phyloP scores from a whole-genome alignment of 352 stramenopile species.

The Phytopythium oedochilum region DNA sequence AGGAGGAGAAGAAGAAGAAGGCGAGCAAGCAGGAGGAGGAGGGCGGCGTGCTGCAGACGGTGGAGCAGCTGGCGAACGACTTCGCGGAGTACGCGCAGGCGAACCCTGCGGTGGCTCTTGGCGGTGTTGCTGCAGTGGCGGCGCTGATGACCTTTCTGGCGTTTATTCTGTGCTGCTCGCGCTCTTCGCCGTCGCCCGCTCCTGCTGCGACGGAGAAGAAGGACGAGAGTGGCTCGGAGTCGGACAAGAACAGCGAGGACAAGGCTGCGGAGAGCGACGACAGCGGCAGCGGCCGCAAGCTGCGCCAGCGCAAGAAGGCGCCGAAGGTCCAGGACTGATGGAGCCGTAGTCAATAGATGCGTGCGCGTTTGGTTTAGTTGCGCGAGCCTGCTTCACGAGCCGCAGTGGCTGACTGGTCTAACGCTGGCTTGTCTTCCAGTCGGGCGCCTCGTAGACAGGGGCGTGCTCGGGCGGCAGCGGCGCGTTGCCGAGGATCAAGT shows the following conservation, averaged over 20 bases:
- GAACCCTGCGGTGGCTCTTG: slow-evolving; percentile 53
- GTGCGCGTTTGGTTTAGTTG: slow-evolving; percentile 1
- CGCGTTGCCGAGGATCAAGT: slow-evolving; percentile 67
- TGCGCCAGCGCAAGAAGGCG: slow-evolving; percentile 78
- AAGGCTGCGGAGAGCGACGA: slow-evolving; percentile 33
- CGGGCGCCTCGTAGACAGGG: slow-evolving; percentile 35
- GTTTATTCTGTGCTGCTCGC: slow-evolving; percentile 58
- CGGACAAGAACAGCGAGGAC: slow-evolving; percentile 29
- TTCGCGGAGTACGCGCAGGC: slow-evolving; percentile 49
- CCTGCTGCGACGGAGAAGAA: slow-evolving; percentile 22
- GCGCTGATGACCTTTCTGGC: slow-evolving; percentile 34
- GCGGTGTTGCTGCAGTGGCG: slow-evolving; percentile 31
- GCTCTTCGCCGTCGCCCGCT: slow-evolving; percentile 13
- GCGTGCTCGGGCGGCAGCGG: slow-evolving; percentile 39
- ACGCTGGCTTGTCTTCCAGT: slow-evolving; percentile 47
- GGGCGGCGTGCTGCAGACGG: slow-evolving; percentile 32
- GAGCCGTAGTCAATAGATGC: slow-evolving; percentile 1
- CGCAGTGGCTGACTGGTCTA: slow-evolving; percentile 17
- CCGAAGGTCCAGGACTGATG: slow-evolving; percentile 54
- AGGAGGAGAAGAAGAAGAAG: slow-evolving; percentile 45
- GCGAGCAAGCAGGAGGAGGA: slow-evolving; percentile 44
- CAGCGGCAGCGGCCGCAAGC: slow-evolving; percentile 32
- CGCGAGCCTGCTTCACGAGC: no score
- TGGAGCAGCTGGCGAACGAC: slow-evolving; percentile 29
- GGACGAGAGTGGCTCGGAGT: slow-evolving; percentile 22